A percentile compares a stretch with the other conserved stretches of the same genome.
These are phyloP conservation scores for Trichopus zeylanicus DNA, from an alignment of 116 monocot genomes.

Conservation along the genomic window DNA sequence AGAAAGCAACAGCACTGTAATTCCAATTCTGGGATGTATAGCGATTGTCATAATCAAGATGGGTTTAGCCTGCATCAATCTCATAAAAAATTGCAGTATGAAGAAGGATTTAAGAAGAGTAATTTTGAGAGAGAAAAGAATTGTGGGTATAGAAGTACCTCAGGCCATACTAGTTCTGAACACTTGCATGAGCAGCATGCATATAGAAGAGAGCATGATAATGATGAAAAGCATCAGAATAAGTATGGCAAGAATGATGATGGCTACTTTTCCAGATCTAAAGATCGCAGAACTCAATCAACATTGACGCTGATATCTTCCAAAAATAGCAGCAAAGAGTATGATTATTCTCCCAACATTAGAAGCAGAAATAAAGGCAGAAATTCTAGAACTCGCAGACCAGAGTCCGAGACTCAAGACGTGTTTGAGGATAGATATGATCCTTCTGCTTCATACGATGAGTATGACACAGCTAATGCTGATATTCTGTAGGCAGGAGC, in stretches of 20 bases:
- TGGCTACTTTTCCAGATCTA: slow-evolving; percentile 18
- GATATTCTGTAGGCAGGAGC: slow-evolving; percentile 8
- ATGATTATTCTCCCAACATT: slow-evolving; percentile 13
- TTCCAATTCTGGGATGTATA: not conserved
- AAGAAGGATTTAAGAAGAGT: slow-evolving; percentile 14
- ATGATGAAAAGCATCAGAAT: not conserved
- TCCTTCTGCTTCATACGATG: slow-evolving; percentile 32
- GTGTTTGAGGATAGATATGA: slow-evolving; percentile 74
- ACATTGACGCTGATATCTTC: slow-evolving; percentile 19
- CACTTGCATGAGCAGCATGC: slow-evolving; percentile 11
- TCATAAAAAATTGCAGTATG: slow-evolving; percentile 2
- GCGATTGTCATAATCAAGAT: slow-evolving; percentile 12
- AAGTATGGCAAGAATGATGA: slow-evolving; percentile 18
- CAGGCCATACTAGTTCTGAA: slow-evolving; percentile 10
- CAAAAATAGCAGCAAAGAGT: slow-evolving; percentile 2
- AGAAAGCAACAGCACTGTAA: slow-evolving; percentile 12
- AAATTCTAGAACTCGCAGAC: slow-evolving; percentile 14
- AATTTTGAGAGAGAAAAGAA: slow-evolving; percentile 13
- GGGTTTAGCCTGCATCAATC: slow-evolving; percentile 2
- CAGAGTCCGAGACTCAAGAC: slow-evolving; percentile 21
- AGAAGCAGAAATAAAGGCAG: slow-evolving; percentile 17
- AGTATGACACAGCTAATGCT: slow-evolving; percentile 9
- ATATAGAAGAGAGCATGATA: slow-evolving; percentile 16
- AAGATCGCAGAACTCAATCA: slow-evolving; percentile 11
- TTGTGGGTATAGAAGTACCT: slow-evolving; percentile 11